phyloP scores from a whole-genome alignment of 2,329 filamentous ascomycete genomes.

The Coniochaeta ligniaria region DNA sequence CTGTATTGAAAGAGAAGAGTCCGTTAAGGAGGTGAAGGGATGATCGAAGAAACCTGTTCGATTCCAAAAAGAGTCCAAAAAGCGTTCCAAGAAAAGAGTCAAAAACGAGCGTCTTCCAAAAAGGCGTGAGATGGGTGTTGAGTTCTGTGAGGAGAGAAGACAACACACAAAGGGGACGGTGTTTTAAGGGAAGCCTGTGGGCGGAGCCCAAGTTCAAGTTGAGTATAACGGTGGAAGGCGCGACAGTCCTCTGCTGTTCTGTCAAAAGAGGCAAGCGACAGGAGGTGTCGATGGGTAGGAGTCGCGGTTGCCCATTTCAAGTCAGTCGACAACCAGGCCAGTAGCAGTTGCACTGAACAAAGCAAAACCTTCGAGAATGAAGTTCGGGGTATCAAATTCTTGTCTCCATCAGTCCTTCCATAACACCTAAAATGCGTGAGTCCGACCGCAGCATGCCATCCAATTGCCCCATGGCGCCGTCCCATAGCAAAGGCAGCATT shows the following conservation, averaged over 20 bases:
- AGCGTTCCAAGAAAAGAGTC: background rate
- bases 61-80: background rate
- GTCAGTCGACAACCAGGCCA: no score
- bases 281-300: background rate
- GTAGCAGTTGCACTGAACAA: no score
- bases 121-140: background rate
- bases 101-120: background rate
- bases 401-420: background rate
- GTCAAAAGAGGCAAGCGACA: no score
- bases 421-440: background rate
- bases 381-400: conserved; percentile 1
- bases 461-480: no score
- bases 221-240: no score
- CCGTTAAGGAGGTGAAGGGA: background rate
- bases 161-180: background rate
- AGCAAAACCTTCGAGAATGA: background rate
- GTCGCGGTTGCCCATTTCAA: background rate
- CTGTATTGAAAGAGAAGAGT: background rate
- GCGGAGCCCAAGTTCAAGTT: no score
- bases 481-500: no score
- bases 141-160: background rate
- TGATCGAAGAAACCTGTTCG: background rate
- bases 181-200: background rate
- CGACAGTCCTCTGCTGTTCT: no score
- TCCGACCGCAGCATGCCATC: background rate